Evolutionary conservation across 2,329 filamentous ascomycete genomes (phyloP), one percentile per base, ranked within the genome.

Genomic region (Aureobasidium lini): DNA sequence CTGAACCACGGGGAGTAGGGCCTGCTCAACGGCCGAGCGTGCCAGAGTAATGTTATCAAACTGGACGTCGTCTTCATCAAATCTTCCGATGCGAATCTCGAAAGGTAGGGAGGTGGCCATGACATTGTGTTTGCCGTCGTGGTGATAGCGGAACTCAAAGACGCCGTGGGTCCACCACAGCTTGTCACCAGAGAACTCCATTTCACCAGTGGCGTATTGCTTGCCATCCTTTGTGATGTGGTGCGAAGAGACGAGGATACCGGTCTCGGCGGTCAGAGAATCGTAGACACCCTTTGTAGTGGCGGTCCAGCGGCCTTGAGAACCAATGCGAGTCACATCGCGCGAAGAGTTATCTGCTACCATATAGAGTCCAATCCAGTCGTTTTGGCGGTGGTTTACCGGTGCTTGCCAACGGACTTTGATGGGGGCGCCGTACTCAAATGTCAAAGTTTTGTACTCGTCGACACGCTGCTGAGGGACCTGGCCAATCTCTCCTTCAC

Each of bases 281-380:
- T 95, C 90, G 69, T 90, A 96, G 59, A 84, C 81, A 18, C 88
- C 88, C 3, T 83, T 79, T 62, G 86, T 90, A 0, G 89, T 92
- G 0, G 92, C 88, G 36, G 90, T 80, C 94, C 94, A 99, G 60
- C 94, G 85, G 39, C 93, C 92, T 59, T 93, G 84, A 1, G 90
- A 95, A 4, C 90, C 84, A 9, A 96, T 84, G 56, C 89, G 86
- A 2, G 94, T 96, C 13, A 87, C 78, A 40, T 96, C 89, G 42
- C 93, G 84, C 7, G 89, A 94, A 6, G 85, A 83, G 69, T 96
- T 99, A 73, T 97, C 93, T 3, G 90, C 91, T 2, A 99, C 90
- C 83, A 92, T 91, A 77, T 97, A 99, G 6, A 99, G 80, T 4
- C 93, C 93, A 57, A 99, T 86, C 94, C 94, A 99, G 72, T 99